These are phyloP conservation scores for Leccinum subfulvum DNA, from an alignment of 1,284 basidiomycete species.

Conservation along the genomic window DNA sequence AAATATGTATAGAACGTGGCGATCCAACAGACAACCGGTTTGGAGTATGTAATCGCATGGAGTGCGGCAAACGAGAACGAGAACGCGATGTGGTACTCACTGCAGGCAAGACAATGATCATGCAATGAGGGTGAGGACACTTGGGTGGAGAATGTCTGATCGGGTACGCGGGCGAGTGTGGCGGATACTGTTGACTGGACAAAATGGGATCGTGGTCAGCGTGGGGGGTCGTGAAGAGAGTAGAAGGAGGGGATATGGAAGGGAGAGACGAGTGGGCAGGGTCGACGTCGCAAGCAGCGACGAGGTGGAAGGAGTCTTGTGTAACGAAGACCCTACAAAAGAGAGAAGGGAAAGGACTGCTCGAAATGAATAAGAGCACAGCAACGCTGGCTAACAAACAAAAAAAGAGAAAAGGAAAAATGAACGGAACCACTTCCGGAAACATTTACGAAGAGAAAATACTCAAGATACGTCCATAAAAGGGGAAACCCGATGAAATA, in stretches of 20 bases:
- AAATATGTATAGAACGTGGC: slow-evolving; percentile 17
- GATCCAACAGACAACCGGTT: background rate
- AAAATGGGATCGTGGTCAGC: slow-evolving; percentile 48
- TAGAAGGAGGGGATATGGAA: slow-evolving; percentile 32
- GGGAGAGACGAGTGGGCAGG: slow-evolving; percentile 24
- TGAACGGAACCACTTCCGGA: slow-evolving; percentile 9
- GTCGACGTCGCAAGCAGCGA: slow-evolving; percentile 31
- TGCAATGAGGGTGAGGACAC: slow-evolving; percentile 29
- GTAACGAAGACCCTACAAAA: slow-evolving; percentile 29
- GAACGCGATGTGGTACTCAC: slow-evolving; percentile 21
- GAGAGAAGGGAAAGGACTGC: slow-evolving; percentile 20
- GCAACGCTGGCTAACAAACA: slow-evolving; percentile 17
- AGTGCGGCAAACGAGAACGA: slow-evolving; percentile 1
- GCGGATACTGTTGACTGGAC: slow-evolving; percentile 35
- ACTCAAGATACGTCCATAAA: slow-evolving; percentile 19
- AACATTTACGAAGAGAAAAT: slow-evolving; percentile 10
- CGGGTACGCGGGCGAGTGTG: slow-evolving; percentile 25
- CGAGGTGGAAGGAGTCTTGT: slow-evolving; percentile 31
- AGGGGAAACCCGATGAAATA: slow-evolving; percentile 4
- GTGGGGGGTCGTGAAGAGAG: slow-evolving; percentile 47
- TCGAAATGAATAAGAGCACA: slow-evolving; percentile 34
- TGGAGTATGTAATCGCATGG: slow-evolving; percentile 5
- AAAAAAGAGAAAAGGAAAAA: slow-evolving; percentile 16
- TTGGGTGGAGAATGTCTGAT: slow-evolving; percentile 22
- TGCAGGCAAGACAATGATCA: slow-evolving; percentile 21